Evolutionary conservation across 2,329 filamentous ascomycete genomes (phyloP), one percentile per base, ranked within the genome.

Genomic region (Hysterium pulicare): DNA sequence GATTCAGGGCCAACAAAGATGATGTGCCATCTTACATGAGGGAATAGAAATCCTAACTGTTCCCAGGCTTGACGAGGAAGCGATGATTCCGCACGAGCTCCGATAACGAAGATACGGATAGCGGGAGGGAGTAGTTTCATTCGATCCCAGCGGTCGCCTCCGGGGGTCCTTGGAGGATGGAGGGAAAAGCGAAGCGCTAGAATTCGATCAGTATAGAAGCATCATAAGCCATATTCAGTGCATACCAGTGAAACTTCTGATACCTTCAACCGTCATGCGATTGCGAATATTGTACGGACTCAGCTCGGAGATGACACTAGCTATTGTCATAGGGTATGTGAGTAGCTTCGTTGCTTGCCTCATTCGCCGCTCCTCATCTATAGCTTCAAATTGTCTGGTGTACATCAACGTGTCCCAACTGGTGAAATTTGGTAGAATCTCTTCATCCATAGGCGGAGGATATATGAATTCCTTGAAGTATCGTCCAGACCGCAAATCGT

Each of bases 351-450:
- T 98, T 20, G 90, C 90, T 68, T 98, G 94, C 46, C 93, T 79
- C 83, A 98, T 86, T 58, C 83, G 85, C 45, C 91, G 81, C 63
- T 95, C 90, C 48, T 90, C 83, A 64, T 98, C 90, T 61, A 98
- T 83, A 4, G 94, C 94, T 52, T 85, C 80, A 58, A 93, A 97
- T 57, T 95, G 86, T 58, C 93, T 79, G 3, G 90, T 94, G 64
- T 95, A 98, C 61, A 98, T 74, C 56, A 94, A 88, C 0, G 93
- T 97, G 67, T 98, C 93, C 93, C 93, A 98, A 67, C 94, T 98
- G 33, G 86, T 95, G 86, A 98, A 90, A 69, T 98, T 98, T 53
- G 96, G 82, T 52, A 93, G 77, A 24, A 90, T 87, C 65, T 96
- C 91, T 51, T 96, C 90, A 64, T 96, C 83, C 71, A 96, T 90